Evolutionary conservation across 2,329 filamentous ascomycete genomes (phyloP), one percentile per base, ranked within the genome.

Genomic region (Calonectria fujianensis): DNA sequence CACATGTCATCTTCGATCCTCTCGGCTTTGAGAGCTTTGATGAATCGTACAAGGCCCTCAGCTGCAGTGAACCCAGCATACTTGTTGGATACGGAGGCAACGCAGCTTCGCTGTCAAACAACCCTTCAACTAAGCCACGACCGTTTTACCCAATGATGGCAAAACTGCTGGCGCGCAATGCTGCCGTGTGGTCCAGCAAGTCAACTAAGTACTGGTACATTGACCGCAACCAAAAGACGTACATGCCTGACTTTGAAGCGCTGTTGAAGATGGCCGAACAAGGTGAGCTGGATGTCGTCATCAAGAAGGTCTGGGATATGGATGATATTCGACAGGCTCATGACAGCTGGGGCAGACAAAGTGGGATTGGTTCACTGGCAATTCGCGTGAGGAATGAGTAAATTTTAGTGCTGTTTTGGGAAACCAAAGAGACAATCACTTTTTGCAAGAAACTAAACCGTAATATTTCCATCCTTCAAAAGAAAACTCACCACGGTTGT

Each of bases 21-120:
- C 85, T 90, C 4, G 88, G 88, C 50, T 89, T 87, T 75, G 87
- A 89, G 74, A 88, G 87, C 74, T 90, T 84, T 77, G 87, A 89
- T 72, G 88, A 90, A 77, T 87, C 86, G 14, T 90, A 84, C 82
- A 81, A 82, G 4, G 88, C 89, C 50, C 82, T 90, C 24, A 78
- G 72, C 35, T 70, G 68, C 16, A 57, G 80, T 5, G 76, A 82
- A 7, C 81, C 79, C n/a, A 87, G 87, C n/a, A 81, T 85, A 45
- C 79, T 87, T 4, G 83, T 87, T 1, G 85, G 81, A 1, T 87
- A 82, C 64, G 85, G 85, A 2, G 83, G 81, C 32, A 87, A 87
- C 75, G 80, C 84, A 74, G 75, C 24, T 9, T 77, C 61, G 70
- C 80, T 41, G 75, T 87, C 3, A 74, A 80, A 65, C 78, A 73